Evolutionary conservation across 1,284 basidiomycete species (phyloP), one percentile per base, ranked within the genome.

Genomic region (Marasmius tenuissimus): DNA sequence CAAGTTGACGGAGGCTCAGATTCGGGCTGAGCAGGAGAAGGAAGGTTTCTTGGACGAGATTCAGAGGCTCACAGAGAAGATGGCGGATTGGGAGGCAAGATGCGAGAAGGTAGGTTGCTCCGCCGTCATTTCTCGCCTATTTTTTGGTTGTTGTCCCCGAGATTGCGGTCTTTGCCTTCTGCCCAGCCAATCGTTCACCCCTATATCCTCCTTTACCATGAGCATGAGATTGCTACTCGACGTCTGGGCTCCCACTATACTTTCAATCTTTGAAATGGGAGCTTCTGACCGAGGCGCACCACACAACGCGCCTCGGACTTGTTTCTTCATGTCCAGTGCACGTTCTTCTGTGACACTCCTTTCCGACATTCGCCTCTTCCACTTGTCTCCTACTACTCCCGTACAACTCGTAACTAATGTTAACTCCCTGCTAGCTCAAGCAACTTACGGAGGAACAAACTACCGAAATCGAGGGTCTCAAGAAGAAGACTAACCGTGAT

Each of bases 401-500:
- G 68, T 65, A 27, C 73, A 78, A 59, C 73, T 76, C 22, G 70
- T 69, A 1, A 78, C 70, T 85, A 10, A 74, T 71, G 12, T 76
- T 77, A n/a, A 71, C 85, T 54, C 78, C 76, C 18, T 71, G 74
- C 37, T 71, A 75, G 57, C 70, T 87, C 52, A 54, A 54, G 34
- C 52, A 27, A 14, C 50, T 51, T 20, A 51, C 34, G 54, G 79
- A 84, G 34, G 78, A 83, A 57, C 79, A 76, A 53, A 73, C 76
- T 0, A 67, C 72, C 4, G 86, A 90, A 71, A 67, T 86, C n/a
- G 85, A 91, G 47, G 65, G 72, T 16, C 67, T 84, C 35, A 83
- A 81, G 63, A 88, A 87, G 76, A 86, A 76, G 67, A 65, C 78
- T 22, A 83, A 85, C 58, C 83, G 84, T 50, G 89, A 91, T 59